Percentiles rank a stretch among this genome's conserved stretches.
These are phyloP conservation scores for Chenopodium quinoa DNA, from an alignment of 148 eudicot genomes.

Conservation along the genomic window DNA sequence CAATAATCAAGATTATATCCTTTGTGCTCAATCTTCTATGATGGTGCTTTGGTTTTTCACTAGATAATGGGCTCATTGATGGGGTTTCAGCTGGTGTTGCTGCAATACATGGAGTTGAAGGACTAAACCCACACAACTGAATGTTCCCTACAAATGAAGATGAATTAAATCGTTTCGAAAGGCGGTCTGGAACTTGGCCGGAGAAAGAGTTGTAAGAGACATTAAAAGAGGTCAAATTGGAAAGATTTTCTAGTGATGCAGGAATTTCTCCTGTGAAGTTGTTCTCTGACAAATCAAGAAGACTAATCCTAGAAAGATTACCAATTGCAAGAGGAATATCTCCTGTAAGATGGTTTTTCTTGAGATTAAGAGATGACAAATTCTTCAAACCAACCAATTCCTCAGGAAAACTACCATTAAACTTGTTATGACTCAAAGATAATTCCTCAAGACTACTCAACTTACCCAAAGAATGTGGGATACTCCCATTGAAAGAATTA, in stretches of 20 bases:
- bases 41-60: neutral
- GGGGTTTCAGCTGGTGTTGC: slow-evolving; percentile 43
- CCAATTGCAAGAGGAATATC: slow-evolving; percentile 33
- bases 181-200: slow-evolving; percentile 47
- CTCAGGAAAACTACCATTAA: slow-evolving; percentile 46
- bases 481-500: slow-evolving; percentile 51
- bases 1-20: slow-evolving; percentile 60
- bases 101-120: slow-evolving; percentile 50
- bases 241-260: slow-evolving; percentile 38
- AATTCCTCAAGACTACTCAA: slow-evolving; percentile 46
- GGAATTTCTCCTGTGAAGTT: slow-evolving; percentile 53
- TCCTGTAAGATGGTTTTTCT: slow-evolving; percentile 48
- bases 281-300: slow-evolving; percentile 54
- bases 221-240: slow-evolving; percentile 51
- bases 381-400: slow-evolving; percentile 38
- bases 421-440: slow-evolving; percentile 49
- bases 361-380: slow-evolving; percentile 42
- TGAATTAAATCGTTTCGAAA: slow-evolving; percentile 42
- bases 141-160: slow-evolving; percentile 55
- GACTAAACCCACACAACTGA: slow-evolving; percentile 65
- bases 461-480: slow-evolving; percentile 55
- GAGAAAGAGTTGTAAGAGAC: slow-evolving; percentile 60
- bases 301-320: slow-evolving; percentile 35
- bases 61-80: slow-evolving; percentile 25
- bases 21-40: slow-evolving; percentile 43